phyloP scores from a whole-genome alignment of 495 filamentous ascomycete genomes.

The Geopyxis carbonaria region DNA sequence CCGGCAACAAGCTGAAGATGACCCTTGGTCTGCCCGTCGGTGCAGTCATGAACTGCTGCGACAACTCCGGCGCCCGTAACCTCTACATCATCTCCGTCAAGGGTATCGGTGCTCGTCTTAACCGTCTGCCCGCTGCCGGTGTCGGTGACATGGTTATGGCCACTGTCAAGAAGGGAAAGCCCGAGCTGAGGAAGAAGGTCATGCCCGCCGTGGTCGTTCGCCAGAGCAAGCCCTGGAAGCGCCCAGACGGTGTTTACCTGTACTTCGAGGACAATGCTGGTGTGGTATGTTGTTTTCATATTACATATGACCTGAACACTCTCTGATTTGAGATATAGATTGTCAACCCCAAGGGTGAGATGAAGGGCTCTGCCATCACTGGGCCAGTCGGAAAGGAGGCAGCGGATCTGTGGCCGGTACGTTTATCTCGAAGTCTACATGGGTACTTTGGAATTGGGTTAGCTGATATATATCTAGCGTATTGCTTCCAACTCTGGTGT shows the following conservation, averaged over 20 bases:
- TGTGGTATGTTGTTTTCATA: conserved; percentile 50
- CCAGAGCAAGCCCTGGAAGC: conserved; percentile 98
- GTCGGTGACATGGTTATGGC: conserved; percentile 99
- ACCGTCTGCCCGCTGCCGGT: conserved; percentile 92
- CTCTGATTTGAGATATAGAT: conserved; percentile 40
- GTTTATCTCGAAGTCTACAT: conserved; percentile 22
- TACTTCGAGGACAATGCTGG: conserved; percentile 99
- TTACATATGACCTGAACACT: background rate
- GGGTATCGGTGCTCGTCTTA: conserved; percentile 95
- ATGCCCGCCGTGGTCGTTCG: conserved; percentile 97
- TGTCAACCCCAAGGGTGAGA: conserved; percentile 99
- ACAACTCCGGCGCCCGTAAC: conserved; percentile 97
- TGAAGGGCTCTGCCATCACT: conserved; percentile 99
- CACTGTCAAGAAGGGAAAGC: conserved; percentile 99
- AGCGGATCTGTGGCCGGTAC: conserved; percentile 95
- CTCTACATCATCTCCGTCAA: conserved; percentile 99
- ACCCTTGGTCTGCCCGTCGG: conserved; percentile 97
- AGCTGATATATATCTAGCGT: conserved; percentile 44
- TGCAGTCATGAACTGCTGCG: conserved; percentile 91
- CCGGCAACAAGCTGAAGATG: conserved; percentile 99
- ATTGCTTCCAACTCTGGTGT: conserved; percentile 99
- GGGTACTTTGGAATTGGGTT: background rate
- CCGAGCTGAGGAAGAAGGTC: conserved; percentile 98
- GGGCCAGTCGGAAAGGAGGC: conserved; percentile 99
- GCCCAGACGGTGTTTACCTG: conserved; percentile 90